Base-by-base conservation (phyloP, 2,329 filamentous ascomycete genomes). In the Chrysosphaeria jannelii region DNA sequence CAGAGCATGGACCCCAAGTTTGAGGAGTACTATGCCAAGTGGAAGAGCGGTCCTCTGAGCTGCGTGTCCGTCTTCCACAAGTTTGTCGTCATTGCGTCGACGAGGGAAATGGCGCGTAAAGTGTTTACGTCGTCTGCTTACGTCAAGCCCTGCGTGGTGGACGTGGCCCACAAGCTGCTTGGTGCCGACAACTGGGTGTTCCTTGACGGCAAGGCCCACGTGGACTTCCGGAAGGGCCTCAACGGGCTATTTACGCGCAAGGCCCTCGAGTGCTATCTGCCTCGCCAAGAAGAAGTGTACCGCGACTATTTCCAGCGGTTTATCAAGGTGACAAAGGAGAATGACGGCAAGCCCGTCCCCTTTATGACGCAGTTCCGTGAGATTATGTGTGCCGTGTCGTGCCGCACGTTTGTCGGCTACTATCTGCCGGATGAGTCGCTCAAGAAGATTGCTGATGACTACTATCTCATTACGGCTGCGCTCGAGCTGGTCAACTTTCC, bases 41-140 rank as follows among this genome's bases (percentile, higher is more conserved):
- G 85, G 85, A 45, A 57, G 36, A 89, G 76, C 39, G 85, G 74
- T 22, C 68, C 74, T 22, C 54, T 97, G 35, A 91, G 79, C 54
- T 97, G 85, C 40, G 85, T 97, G 30, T 91, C 79, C 3, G 78
- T 97, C 37, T 97, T 97, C 53, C 85, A 97, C 63, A 97, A 93
- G 76, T 89, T 19, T 13, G 85, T 93, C 32, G 78, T 97, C 27
- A 90, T 97, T 41, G 81, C 79, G 16, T 88, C 79, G 10, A 78
- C 70, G 24, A 76, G 85, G 39, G 85, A 93, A 41, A 75, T 93
- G 60, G 71, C 81, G 28, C 71, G 81, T 36, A 93, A 93, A 46
- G 69, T 93, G 36, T 79, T 93, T 59, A 93, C 91, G 48, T 88
- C 79, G 11, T 85, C 85, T 13, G 43, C 50, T 24, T 93, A 67